These are phyloP conservation scores for Rhynchospora tenuis DNA, from an alignment of 176 grass and related monocot species.

Conservation along the genomic window DNA sequence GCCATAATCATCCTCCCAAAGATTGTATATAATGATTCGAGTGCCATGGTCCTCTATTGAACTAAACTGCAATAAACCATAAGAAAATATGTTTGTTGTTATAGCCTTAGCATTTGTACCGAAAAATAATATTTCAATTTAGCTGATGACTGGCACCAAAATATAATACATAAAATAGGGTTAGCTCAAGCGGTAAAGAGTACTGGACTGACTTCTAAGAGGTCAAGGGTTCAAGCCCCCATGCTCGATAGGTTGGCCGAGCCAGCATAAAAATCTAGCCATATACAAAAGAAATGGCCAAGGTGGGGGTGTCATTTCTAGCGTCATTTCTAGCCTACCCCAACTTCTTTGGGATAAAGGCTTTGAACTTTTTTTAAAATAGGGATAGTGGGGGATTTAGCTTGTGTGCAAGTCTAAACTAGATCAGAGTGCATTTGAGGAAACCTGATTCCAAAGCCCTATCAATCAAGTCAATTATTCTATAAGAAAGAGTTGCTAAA, in stretches of 20 bases:
- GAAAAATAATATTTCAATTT: neutral
- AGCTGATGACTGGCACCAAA: neutral
- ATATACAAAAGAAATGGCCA: too few species aligned
- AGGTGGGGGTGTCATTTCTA: too few species aligned
- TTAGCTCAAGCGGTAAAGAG: too few species aligned
- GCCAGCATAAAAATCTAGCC: too few species aligned
- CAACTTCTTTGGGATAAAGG: too few species aligned
- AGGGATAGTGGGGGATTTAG: neutral
- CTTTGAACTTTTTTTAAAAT: too few species aligned
- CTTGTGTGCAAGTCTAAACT: neutral
- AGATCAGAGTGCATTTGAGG: neutral
- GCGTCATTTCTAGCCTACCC: too few species aligned
- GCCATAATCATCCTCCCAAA: constrained; percentile 95
- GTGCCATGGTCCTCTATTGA: constrained; percentile 76
- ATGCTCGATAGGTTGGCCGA: too few species aligned
- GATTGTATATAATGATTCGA: constrained; percentile 92
- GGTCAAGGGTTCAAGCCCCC: too few species aligned
- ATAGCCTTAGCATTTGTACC: neutral
- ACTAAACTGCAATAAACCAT: constrained; percentile 61
- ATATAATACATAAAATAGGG: neutral
- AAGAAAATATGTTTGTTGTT: constrained; percentile 16
- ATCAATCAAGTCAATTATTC: neutral
- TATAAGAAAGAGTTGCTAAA: neutral
- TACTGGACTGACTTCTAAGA: too few species aligned
- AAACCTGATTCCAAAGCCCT: neutral